Evolutionary conservation across 345 rosid genomes (phyloP).

Genomic region (Brassica juncea): DNA sequence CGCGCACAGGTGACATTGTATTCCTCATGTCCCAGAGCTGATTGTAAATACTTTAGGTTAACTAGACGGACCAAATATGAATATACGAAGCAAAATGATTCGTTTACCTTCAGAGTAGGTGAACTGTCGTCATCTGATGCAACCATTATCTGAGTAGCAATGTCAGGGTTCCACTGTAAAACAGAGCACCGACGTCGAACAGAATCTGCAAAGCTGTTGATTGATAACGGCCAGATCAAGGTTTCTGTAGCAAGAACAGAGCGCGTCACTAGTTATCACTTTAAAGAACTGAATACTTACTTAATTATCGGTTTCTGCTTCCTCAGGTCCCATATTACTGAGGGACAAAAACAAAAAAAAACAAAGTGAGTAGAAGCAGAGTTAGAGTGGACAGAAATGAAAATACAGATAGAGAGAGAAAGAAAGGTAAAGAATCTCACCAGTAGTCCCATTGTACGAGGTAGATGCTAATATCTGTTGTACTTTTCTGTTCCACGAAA

Average conservation of each 20-base stretch:
- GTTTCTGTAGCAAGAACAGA: not conserved
- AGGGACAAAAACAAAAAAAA: not conserved
- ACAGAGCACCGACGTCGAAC: constrained; percentile 90
- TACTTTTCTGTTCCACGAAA: constrained; percentile 96
- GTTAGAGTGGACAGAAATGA: not conserved
- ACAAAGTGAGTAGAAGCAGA: constrained; percentile 5
- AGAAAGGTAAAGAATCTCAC: constrained; percentile 45
- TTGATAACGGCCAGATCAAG: constrained; percentile 30
- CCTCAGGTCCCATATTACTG: constrained; percentile 98
- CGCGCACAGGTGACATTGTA: constrained; percentile 80
- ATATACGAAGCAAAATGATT: constrained; percentile 5
- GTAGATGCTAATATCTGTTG: constrained; percentile 94
- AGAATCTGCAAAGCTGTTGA: constrained; percentile 86
- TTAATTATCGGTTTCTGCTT: constrained; percentile 96
- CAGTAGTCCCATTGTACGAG: constrained; percentile 89
- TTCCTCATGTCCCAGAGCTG: constrained; percentile 99
- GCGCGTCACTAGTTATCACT: not conserved
- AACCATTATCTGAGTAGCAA: constrained; percentile 95
- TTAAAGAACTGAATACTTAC: constrained; percentile 47
- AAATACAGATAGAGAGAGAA: not conserved
- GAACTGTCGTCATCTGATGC: constrained; percentile 95
- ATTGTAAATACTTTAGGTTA: constrained; percentile 27
- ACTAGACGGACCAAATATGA: constrained; percentile 20
- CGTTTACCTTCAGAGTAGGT: constrained; percentile 76
- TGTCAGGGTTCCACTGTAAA: constrained; percentile 98